Evolutionary conservation across 2,329 filamentous ascomycete species (phyloP).

Genomic region (Colletotrichum sp.): DNA sequence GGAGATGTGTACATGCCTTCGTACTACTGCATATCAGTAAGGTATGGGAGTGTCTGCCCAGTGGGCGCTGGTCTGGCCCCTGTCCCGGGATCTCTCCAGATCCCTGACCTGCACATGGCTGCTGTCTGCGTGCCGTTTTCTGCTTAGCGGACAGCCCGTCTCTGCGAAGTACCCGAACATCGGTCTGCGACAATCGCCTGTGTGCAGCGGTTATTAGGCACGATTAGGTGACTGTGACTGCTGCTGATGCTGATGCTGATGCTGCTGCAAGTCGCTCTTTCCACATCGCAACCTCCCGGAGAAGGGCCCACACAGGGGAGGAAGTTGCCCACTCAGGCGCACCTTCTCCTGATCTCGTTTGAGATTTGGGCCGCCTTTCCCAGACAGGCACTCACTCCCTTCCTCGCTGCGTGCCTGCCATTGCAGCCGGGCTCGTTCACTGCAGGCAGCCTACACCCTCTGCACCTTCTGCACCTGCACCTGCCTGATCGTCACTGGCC

Average conservation of each 20-base stretch:
- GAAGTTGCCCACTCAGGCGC: not conserved
- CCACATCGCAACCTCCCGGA: not conserved
- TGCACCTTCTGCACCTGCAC: not conserved
- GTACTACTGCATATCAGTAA: not conserved
- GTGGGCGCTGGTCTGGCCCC: not conserved
- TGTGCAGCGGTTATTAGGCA: not conserved
- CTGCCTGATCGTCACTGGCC: not conserved
- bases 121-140: not conserved
- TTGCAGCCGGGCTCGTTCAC: not conserved
- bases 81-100: not conserved
- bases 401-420: not conserved
- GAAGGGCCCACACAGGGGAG: not conserved
- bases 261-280: not conserved
- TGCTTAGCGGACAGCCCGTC: not conserved
- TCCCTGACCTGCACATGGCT: conserved; percentile 17
- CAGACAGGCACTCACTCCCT: not conserved
- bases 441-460: not conserved
- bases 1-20: not conserved
- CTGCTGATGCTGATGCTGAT: too few species aligned
- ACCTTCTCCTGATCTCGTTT: conserved; percentile 6
- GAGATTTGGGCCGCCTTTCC: not conserved
- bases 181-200: not conserved
- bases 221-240: not conserved
- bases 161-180: not conserved
- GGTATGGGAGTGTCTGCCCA: not conserved